phyloP scores from a whole-genome alignment of 192 early-diverging fungal species.

The Dispira simplex region DNA sequence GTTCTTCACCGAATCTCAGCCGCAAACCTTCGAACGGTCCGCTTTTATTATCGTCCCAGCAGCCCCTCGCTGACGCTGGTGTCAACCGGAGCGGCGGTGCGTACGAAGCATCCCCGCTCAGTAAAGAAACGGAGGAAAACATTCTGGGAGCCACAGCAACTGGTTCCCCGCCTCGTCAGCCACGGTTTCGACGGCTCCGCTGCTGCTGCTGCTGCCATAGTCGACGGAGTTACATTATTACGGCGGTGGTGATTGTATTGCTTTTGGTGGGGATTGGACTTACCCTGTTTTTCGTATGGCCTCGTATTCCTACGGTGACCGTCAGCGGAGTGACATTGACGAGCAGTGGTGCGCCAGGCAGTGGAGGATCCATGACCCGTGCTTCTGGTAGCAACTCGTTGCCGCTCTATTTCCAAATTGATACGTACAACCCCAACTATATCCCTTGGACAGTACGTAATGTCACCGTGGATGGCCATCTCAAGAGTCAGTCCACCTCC shows the following conservation, averaged over 20 bases:
- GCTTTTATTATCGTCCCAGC: not conserved
- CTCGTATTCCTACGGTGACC: constrained; percentile 24
- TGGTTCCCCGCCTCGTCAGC: not conserved
- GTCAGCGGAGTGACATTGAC: constrained; percentile 22
- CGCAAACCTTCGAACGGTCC: too few relatives aligned
- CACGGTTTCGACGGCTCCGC: constrained; percentile 21
- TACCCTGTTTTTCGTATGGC: constrained; percentile 29
- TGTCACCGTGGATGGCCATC: constrained; percentile 26
- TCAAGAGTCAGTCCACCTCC: constrained; percentile 17
- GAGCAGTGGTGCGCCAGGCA: not conserved
- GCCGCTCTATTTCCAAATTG: constrained; percentile 30
- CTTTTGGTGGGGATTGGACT: constrained; percentile 26
- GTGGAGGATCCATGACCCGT: not conserved
- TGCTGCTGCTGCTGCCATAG: constrained; percentile 34
- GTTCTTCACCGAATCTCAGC: too few relatives aligned
- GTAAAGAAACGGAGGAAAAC: too few relatives aligned
- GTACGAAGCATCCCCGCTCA: too few relatives aligned
- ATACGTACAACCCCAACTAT: constrained; percentile 32
- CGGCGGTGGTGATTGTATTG: constrained; percentile 20
- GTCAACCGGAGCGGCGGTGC: too few relatives aligned
- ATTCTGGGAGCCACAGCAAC: too few relatives aligned
- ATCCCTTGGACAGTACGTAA: constrained; percentile 37
- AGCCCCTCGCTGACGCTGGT: not conserved
- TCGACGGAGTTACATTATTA: constrained; percentile 23
- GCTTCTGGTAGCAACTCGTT: constrained; percentile 13